A percentile compares a stretch with the other conserved stretches of the same genome.
phyloP scores from a whole-genome alignment of 352 stramenopile genomes.

The Globisporangium emineosum region DNA sequence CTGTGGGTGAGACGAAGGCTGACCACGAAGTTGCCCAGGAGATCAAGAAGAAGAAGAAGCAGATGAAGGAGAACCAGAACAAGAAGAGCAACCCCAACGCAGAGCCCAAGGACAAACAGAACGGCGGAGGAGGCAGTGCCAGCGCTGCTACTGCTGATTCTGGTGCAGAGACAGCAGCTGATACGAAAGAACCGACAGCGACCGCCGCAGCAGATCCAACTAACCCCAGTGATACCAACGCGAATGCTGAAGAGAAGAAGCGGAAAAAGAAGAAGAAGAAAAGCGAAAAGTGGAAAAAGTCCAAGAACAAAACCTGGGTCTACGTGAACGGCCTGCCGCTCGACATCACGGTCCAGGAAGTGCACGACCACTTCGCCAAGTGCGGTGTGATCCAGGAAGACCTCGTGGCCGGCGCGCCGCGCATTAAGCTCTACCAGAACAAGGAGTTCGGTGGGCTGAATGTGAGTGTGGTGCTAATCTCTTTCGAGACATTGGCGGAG shows the following conservation, averaged over 20 bases:
- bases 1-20: slow-evolving; percentile 24
- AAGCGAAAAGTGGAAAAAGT: slow-evolving; percentile 75
- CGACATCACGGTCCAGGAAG: slow-evolving; percentile 90
- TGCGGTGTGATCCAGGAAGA: slow-evolving; percentile 94
- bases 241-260: slow-evolving; percentile 32
- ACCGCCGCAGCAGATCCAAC: slow-evolving; percentile 5
- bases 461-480: slow-evolving; percentile 28
- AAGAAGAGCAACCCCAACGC: slow-evolving; percentile 27
- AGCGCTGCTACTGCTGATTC: neutral
- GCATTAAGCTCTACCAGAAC: slow-evolving; percentile 95
- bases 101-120: neutral
- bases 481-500: too few relatives aligned
- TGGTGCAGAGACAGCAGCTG: neutral
- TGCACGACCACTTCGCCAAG: slow-evolving; percentile 93
- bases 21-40: slow-evolving; percentile 12
- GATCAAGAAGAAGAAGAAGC: slow-evolving; percentile 33
- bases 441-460: slow-evolving; percentile 88
- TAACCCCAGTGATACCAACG: neutral
- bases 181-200: slow-evolving; percentile 8
- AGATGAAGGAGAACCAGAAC: slow-evolving; percentile 28
- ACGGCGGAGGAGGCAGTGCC: neutral
- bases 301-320: slow-evolving; percentile 92
- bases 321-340: slow-evolving; percentile 95
- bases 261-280: slow-evolving; percentile 82
- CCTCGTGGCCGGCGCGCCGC: slow-evolving; percentile 89